A percentile compares a stretch with the other conserved stretches of the same genome.
Conservation (phyloP, 2,329 filamentous ascomycete genomes). For the Penicillium glabrum region DNA sequence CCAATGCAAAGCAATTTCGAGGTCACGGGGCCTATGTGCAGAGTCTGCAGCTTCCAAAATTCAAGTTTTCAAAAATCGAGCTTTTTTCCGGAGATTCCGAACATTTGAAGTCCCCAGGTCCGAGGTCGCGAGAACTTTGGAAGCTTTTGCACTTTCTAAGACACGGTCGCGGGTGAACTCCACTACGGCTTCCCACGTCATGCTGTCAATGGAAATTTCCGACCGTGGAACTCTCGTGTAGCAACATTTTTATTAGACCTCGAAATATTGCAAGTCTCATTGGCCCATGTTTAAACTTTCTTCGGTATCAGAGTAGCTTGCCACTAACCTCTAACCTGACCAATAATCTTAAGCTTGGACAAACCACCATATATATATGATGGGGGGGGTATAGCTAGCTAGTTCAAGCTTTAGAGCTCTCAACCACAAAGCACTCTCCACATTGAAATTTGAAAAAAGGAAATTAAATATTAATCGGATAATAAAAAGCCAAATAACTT, state of each 20-base stretch:
- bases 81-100: no score
- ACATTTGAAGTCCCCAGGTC: no score
- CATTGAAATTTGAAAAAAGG: no score
- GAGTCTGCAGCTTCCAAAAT: neutral
- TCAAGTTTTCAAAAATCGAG: neutral
- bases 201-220: neutral
- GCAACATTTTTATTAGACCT: neutral
- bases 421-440: no score
- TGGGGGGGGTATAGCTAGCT: no score
- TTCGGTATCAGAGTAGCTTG: neutral
- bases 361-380: no score
- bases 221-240: neutral
- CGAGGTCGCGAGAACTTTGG: no score
- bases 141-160: neutral
- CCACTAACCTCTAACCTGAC: neutral
- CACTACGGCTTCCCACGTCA: neutral
- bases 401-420: no score
- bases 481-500: neutral
- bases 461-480: neutral
- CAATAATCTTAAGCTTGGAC: no score
- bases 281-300: neutral
- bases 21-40: neutral
- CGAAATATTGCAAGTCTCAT: neutral
- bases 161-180: neutral
- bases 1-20: neutral